Evolutionary conservation across 2,329 filamentous ascomycete genomes (phyloP).

Genomic region (Pseudocercospora vitis): DNA sequence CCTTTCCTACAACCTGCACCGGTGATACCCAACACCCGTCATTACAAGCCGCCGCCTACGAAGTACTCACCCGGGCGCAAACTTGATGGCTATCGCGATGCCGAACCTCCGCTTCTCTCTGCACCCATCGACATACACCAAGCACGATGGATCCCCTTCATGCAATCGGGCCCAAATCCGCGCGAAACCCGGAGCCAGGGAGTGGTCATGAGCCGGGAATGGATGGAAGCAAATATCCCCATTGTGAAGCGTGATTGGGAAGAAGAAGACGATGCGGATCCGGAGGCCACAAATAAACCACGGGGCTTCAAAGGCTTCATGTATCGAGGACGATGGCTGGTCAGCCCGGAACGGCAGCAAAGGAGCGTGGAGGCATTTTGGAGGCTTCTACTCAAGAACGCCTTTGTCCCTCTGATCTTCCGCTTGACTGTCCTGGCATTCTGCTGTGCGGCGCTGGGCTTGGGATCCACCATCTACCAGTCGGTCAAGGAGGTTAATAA

Average conservation of each 20-base stretch:
- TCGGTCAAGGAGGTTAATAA: conserved; percentile 41
- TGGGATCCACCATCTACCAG: conserved; percentile 73
- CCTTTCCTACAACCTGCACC: conserved; percentile 27
- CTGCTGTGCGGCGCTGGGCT: conserved; percentile 74
- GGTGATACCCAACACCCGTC: conserved; percentile 29
- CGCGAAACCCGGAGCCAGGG: conserved; percentile 33
- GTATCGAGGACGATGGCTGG: conserved; percentile 43
- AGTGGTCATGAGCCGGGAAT: conserved; percentile 44
- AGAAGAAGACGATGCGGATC: conserved; percentile 50
- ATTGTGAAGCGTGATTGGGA: conserved; percentile 54
- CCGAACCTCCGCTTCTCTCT: conserved; percentile 38
- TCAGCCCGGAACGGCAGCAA: conserved; percentile 42
- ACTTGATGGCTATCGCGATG: conserved; percentile 38
- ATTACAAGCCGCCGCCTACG: conserved; percentile 32
- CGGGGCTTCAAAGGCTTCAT: conserved; percentile 45
- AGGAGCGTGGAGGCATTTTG: conserved; percentile 37
- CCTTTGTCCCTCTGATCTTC: conserved; percentile 81
- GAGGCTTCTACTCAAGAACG: conserved; percentile 70
- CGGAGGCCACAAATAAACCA: conserved; percentile 33
- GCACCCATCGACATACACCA: conserved; percentile 38
- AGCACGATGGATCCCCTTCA: conserved; percentile 39
- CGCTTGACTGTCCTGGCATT: conserved; percentile 80
- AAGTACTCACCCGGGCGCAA: conserved; percentile 39
- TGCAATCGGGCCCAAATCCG: conserved; percentile 40
- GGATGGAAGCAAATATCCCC: conserved; percentile 52